Percentiles rank a stretch among this genome's conserved stretches.
These are phyloP conservation scores for Prunella vulgaris DNA, from an alignment of 257 asterid genomes.

Conservation along the genomic window DNA sequence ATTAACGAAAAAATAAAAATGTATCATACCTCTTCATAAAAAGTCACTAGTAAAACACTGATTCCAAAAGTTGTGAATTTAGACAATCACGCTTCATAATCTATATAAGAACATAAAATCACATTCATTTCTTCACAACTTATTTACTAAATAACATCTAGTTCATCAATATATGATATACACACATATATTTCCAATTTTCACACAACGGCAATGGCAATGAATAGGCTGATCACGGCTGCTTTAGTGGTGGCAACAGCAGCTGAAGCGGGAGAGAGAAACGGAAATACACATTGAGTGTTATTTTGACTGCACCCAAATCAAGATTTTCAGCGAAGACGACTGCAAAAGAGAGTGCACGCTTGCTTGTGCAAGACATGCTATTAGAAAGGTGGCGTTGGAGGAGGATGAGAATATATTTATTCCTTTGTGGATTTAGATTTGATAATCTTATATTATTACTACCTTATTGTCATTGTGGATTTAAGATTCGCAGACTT, in stretches of 20 bases:
- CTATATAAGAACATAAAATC: background rate
- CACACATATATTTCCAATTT: background rate
- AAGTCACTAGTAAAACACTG: background rate
- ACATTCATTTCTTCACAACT: background rate
- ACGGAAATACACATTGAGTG: conserved; percentile 27
- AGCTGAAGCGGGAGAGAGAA: conserved; percentile 23
- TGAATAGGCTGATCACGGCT: background rate
- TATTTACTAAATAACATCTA: too few species aligned
- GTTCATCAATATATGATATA: background rate
- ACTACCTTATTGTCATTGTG: too few species aligned
- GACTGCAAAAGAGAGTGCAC: conserved; percentile 41
- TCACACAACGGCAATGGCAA: conserved; percentile 14
- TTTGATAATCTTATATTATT: background rate
- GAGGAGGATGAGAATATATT: conserved; percentile 23
- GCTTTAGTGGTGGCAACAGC: background rate
- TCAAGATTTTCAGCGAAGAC: conserved; percentile 25
- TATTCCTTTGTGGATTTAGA: conserved; percentile 33
- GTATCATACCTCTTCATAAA: too few species aligned
- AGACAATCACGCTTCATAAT: background rate
- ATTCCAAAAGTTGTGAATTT: conserved; percentile 7
- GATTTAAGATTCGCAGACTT: too few species aligned
- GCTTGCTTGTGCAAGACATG: conserved; percentile 26
- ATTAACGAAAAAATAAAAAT: too few species aligned
- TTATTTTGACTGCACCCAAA: conserved; percentile 31
- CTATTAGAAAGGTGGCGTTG: background rate